These are phyloP conservation scores for Fusarium nygamai DNA, from an alignment of 2,329 filamentous ascomycete species.

Conservation along the genomic window DNA sequence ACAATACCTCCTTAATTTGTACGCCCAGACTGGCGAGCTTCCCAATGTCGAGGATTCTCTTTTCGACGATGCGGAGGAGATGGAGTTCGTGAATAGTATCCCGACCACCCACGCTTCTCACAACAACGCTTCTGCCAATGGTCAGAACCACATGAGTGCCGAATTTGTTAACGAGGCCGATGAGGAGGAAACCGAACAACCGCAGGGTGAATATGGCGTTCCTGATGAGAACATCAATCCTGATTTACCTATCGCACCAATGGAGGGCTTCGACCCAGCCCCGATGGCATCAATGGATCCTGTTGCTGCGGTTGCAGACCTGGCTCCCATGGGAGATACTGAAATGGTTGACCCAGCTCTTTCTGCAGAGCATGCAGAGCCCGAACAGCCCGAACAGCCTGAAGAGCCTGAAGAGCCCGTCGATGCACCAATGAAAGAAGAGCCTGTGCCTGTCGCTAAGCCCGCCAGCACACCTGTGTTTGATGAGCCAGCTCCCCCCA, in stretches of 20 bases:
- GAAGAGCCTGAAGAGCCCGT: neutral
- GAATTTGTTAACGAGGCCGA: conserved; percentile 47
- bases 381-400: neutral
- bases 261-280: conserved; percentile 36
- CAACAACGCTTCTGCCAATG: conserved; percentile 2
- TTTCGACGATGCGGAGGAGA: conserved; percentile 48
- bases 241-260: conserved; percentile 44
- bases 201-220: conserved; percentile 23
- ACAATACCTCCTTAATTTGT: conserved; percentile 48
- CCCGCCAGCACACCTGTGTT: conserved; percentile 15
- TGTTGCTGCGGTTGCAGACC: conserved; percentile 7
- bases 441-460: conserved; percentile 17
- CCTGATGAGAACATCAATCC: conserved; percentile 40
- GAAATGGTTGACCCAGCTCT: conserved; percentile 38
- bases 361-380: conserved; percentile 20
- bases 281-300: conserved; percentile 27
- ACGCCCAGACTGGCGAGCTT: conserved; percentile 47
- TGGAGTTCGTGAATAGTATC: conserved; percentile 43
- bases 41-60: conserved; percentile 46
- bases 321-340: conserved; percentile 15
- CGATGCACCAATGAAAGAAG: neutral
- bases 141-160: conserved; percentile 34
- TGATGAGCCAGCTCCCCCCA: conserved; percentile 39
- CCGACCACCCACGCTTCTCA: conserved; percentile 16
- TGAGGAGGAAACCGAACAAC: conserved; percentile 32